These are phyloP conservation scores for Iberis pinnata DNA, from an alignment of 345 rosid genomes.

Conservation along the genomic window DNA sequence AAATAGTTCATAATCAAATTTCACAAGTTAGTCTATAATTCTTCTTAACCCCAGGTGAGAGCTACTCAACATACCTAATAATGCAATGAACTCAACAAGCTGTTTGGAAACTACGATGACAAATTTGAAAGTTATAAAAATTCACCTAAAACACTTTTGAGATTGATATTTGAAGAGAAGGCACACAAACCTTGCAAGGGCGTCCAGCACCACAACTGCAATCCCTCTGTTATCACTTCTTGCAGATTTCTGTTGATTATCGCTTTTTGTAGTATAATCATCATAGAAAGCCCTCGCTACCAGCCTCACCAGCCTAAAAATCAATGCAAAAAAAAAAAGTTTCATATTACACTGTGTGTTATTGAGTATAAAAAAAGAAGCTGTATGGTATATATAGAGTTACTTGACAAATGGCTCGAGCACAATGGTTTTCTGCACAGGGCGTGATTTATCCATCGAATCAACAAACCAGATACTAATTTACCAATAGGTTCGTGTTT, in stretches of 20 bases:
- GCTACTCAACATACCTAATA: not conserved
- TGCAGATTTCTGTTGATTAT: constrained; percentile 67
- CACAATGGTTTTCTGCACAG: constrained; percentile 24
- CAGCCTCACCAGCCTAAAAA: constrained; percentile 63
- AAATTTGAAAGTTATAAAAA: not conserved
- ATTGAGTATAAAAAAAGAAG: not conserved
- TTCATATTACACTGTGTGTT: not conserved
- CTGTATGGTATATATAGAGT: not conserved
- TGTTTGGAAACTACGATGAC: constrained; percentile 2
- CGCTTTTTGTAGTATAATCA: constrained; percentile 59
- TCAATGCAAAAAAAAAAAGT: not conserved
- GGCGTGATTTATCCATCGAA: constrained; percentile 23
- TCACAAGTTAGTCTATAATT: not conserved
- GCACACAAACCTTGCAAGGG: constrained; percentile 50
- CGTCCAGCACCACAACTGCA: constrained; percentile 78
- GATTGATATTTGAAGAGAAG: constrained; percentile 3
- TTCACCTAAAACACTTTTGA: not conserved
- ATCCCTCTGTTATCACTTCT: constrained; percentile 68
- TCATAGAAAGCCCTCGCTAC: constrained; percentile 80
- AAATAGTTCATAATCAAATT: constrained; percentile 5
- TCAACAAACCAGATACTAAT: constrained; percentile 4
- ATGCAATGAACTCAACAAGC: not conserved
- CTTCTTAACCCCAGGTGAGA: not conserved
- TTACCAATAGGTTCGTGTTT: not conserved
- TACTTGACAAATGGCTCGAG: constrained; percentile 33